A percentile compares a stretch with the other conserved stretches of the same genome.
Evolutionary conservation across 495 filamentous ascomycete species (phyloP).

Genomic region (Penicillium maclennaniae): DNA sequence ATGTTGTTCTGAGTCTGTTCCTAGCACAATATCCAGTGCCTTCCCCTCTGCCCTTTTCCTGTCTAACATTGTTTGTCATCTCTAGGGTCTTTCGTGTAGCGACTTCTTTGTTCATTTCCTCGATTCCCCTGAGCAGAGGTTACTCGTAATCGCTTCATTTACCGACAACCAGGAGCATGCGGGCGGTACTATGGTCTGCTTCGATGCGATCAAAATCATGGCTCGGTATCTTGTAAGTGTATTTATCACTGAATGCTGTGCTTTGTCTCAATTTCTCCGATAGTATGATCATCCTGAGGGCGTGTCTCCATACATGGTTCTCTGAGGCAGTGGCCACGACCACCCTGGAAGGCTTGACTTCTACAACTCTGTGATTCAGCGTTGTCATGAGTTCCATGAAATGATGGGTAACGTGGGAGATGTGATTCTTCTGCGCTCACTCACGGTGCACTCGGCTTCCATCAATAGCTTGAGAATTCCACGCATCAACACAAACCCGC

Average conservation of each 20-base stretch:
- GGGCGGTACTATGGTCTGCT: constrained; percentile 66
- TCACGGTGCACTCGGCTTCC: constrained; percentile 68
- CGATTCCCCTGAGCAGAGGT: constrained; percentile 67
- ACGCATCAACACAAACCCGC: constrained; percentile 71
- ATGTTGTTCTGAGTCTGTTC: too few species aligned
- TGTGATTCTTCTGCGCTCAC: constrained; percentile 65
- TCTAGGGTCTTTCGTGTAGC: too few species aligned
- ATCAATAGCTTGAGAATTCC: constrained; percentile 55
- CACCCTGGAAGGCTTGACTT: constrained; percentile 42
- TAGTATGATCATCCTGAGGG: constrained; percentile 63
- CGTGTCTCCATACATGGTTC: constrained; percentile 62
- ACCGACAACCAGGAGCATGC: constrained; percentile 58
- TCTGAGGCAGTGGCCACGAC: constrained; percentile 43
- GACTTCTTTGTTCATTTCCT: constrained; percentile 76
- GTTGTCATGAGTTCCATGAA: constrained; percentile 57
- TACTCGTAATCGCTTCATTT: constrained; percentile 68
- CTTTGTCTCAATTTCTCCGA: neutral
- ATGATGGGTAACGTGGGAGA: constrained; percentile 62
- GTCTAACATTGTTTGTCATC: too few species aligned
- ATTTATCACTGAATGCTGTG: neutral
- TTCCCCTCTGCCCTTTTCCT: too few species aligned
- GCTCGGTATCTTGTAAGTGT: constrained; percentile 52
- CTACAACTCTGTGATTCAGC: constrained; percentile 49
- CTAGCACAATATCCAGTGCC: too few species aligned
- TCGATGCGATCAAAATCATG: constrained; percentile 52